Evolutionary conservation across 345 rosid species (phyloP).

Genomic region (Linum usitatissimum): DNA sequence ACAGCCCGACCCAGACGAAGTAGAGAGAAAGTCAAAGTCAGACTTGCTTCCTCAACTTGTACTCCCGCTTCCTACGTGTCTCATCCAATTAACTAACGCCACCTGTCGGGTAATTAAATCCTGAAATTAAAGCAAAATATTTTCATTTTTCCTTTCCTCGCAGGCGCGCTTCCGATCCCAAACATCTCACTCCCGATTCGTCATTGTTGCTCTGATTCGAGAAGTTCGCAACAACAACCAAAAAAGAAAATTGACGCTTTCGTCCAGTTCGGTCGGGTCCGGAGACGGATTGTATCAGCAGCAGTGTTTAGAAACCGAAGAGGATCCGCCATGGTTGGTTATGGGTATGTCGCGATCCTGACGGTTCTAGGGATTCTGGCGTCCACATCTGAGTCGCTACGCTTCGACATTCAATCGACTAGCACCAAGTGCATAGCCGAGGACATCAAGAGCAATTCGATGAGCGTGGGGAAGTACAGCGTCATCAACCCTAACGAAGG

Average conservation of each 20-base stretch:
- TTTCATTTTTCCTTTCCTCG: neutral
- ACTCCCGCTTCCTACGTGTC: neutral
- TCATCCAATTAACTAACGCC: neutral
- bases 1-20: too few species aligned
- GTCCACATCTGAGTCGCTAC: constrained; percentile 30
- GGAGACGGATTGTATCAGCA: neutral
- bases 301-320: neutral
- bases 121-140: neutral
- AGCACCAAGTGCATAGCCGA: constrained; percentile 64
- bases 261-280: neutral
- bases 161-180: neutral
- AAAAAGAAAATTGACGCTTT: neutral
- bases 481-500: constrained; percentile 47
- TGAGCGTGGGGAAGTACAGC: constrained; percentile 55
- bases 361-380: neutral
- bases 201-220: neutral
- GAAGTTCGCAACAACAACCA: neutral
- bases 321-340: neutral
- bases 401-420: constrained; percentile 56
- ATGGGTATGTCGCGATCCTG: neutral
- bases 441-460: constrained; percentile 51
- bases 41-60: neutral
- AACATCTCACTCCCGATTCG: neutral
- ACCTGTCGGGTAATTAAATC: neutral
- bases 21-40: too few species aligned